Base-by-base conservation (phyloP, 805 yeast genomes). In the Teunomyces stri region DNA sequence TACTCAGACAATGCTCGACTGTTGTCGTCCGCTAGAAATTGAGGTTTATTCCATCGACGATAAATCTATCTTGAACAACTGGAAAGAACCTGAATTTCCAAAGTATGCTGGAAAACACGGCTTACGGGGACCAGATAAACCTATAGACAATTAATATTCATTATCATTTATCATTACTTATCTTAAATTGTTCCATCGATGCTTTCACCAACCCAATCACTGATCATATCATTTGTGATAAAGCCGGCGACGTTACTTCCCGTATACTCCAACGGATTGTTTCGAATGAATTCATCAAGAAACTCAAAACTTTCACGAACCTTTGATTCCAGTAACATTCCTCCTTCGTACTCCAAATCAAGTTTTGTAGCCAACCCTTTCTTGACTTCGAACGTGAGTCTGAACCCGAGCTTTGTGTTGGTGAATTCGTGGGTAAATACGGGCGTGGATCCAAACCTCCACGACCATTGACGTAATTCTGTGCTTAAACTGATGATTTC, bases 371-470 rank as follows among this genome's bases (percentile, higher is more conserved):
- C 34, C 2, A 73, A 71, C 4, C 56, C 45, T 48, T 79, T 81
- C 5, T 76, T 83, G 3, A 89, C 82, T 2, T 59, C 48, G 38
- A 77, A 72, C 29, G 53, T 60, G 4, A 78, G 59, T 13, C 42
- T 45, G 53, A 72, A 51, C 10, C 69, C 62, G 49, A 60, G 51
- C 34, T 65, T 61, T 0, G 62, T 62, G 36, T 69, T 64, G 2
- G 56, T 58, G 15, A 86, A 60, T 1, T 58, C 56, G 48, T 87
- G 81, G 35, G 76, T 71, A 61, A 92, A 94, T 49, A 71, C 74
- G 0, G 97, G 97, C 0, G 96, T 85, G 16, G 75, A 70, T 1
- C 89, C 91, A 62, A 69, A 89, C 31, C 69, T 79, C 96, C 96
- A 91, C 1, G 78, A 69, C 87, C 94, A 85, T 16, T 74, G 64